Evolutionary conservation across 225 moss, liverwort and hornwort species (phyloP).

Genomic region (Anthoceros angustus): DNA sequence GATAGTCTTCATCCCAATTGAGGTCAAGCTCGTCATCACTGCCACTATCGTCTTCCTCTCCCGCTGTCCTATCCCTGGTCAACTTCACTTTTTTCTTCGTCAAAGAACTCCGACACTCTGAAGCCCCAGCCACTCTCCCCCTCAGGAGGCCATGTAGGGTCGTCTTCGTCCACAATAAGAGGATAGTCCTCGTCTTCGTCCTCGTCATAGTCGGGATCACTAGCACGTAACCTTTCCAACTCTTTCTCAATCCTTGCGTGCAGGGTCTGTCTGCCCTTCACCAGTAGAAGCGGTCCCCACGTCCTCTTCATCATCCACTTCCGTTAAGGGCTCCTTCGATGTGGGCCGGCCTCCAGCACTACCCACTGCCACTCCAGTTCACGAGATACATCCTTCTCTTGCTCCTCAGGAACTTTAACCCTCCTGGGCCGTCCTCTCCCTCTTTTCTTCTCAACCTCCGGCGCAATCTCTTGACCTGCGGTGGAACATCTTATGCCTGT

Average conservation of each 20-base stretch:
- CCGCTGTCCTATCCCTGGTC: constrained; percentile 11
- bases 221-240: neutral
- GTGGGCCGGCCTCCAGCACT: neutral
- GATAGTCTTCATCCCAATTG: constrained; percentile 41
- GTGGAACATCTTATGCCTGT: neutral
- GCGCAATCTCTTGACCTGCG: neutral
- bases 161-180: constrained; percentile 43
- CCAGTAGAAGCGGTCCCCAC: neutral
- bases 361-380: neutral
- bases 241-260: constrained; percentile 1
- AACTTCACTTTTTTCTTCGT: constrained; percentile 32
- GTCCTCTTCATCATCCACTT: neutral
- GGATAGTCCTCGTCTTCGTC: constrained; percentile 14
- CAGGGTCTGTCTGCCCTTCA: neutral
- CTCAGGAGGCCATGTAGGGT: constrained; percentile 46
- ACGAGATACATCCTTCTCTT: neutral
- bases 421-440: neutral
- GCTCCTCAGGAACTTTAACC: neutral
- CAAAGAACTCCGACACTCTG: constrained; percentile 41
- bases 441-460: neutral
- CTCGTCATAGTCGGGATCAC: constrained; percentile 12
- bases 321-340: neutral
- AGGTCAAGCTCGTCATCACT: constrained; percentile 20
- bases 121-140: constrained; percentile 50
- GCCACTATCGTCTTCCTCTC: constrained; percentile 14